These are phyloP conservation scores for Silene conica DNA, from an alignment of 148 eudicot species.

Conservation along the genomic window DNA sequence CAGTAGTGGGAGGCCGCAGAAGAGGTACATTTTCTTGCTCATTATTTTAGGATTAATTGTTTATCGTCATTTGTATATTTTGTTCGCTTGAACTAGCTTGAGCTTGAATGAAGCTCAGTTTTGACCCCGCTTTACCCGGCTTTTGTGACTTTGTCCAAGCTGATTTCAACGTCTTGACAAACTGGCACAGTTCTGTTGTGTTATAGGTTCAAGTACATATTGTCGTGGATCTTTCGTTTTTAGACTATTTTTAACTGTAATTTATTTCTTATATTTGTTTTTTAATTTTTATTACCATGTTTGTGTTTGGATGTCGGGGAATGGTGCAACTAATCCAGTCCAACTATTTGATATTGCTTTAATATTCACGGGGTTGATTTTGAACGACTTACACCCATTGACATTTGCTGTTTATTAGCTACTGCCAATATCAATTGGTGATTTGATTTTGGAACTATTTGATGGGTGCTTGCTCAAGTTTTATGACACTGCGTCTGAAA, in stretches of 20 bases:
- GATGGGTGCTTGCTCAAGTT: no score
- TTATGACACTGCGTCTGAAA: no score
- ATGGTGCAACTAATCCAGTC: no score
- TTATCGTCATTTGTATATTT: not conserved
- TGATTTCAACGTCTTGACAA: not conserved
- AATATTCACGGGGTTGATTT: no score
- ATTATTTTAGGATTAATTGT: not conserved
- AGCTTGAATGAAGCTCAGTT: not conserved
- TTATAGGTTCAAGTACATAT: not conserved
- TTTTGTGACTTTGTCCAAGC: not conserved
- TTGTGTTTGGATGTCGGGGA: no score
- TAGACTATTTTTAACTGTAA: no score
- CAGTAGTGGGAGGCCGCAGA: constrained; percentile 50
- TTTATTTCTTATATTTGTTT: not conserved
- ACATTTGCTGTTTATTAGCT: no score
- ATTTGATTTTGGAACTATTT: no score
- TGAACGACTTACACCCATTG: no score
- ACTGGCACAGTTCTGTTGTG: not conserved
- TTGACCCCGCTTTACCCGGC: not conserved
- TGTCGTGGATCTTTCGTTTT: not conserved
- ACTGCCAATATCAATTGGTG: no score
- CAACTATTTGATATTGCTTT: no score
- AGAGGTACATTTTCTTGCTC: constrained; percentile 44
- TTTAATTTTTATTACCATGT: not conserved
- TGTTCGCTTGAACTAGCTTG: not conserved